Conservation (phyloP, 345 rosid species). For the Cardiospermum halicacabum region DNA sequence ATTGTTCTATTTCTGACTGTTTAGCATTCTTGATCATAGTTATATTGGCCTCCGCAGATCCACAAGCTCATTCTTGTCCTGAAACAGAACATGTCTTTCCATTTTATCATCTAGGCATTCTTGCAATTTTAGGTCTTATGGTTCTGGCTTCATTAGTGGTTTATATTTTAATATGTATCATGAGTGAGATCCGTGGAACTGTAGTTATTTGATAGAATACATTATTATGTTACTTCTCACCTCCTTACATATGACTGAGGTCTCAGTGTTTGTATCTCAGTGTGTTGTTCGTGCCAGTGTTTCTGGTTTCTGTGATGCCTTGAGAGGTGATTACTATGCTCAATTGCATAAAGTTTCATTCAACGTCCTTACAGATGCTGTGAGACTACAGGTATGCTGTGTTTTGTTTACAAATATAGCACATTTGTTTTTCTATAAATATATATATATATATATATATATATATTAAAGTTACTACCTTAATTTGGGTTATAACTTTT, state of each 20-base stretch:
- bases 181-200: not conserved
- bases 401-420: slow-evolving; percentile 1
- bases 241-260: slow-evolving; percentile 14
- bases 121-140: slow-evolving; percentile 2
- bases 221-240: slow-evolving; percentile 6
- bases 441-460: too few species aligned
- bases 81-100: not conserved
- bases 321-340: slow-evolving; percentile 30
- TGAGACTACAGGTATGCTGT: slow-evolving; percentile 63
- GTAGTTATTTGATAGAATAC: not conserved
- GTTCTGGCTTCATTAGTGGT: not conserved
- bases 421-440: too few species aligned
- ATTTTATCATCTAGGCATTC: not conserved
- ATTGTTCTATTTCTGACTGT: slow-evolving; percentile 4
- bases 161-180: not conserved
- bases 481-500: slow-evolving; percentile 17
- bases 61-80: not conserved
- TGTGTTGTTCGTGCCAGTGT: slow-evolving; percentile 77
- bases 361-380: slow-evolving; percentile 62
- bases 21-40: not conserved
- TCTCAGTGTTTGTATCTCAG: slow-evolving; percentile 37
- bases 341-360: slow-evolving; percentile 38
- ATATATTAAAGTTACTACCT: not conserved
- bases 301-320: slow-evolving; percentile 42
- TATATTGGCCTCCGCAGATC: not conserved